Evolutionary conservation across 208 protist genomes (phyloP), one percentile per base, ranked within the genome.

Genomic region (Trypanosomatidae sp.): DNA sequence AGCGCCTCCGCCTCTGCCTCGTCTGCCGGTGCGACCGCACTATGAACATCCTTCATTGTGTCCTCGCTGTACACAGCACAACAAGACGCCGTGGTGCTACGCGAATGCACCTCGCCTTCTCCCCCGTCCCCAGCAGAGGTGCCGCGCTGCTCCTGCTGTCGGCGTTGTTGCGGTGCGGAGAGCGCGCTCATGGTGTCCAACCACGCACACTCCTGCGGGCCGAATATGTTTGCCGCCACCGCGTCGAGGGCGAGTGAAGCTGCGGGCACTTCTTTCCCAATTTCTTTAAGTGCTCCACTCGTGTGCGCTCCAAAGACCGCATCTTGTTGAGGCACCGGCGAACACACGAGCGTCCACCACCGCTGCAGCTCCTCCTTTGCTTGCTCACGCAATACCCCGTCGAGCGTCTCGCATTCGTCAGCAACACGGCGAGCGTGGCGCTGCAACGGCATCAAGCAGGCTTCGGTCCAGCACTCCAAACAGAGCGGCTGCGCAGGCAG

Each of bases 401-500:
- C 9, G 10, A 80, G 58, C 3, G 66, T 55, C 9, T 75, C 53
- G 5, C 43, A 19, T 3, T 28, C 19, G 6, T 80, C 64, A 12
- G 68, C 22, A 1, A 66, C 55, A 22, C n/a, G 41, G 0, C 28
- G 66, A 4, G 49, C 36, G 55, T 52, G 70, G 28, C 66, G 76
- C 55, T 80, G 76, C 70, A 80, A 55, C 53, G 76, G 69, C 3
- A 36, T 12, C 12, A 76, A 0, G n/a, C 55, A 73, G 1, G 44
- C 33, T 6, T 52, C 39, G 1, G 17, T 19, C 76, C 76, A 80
- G 70, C 76, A 80, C 13, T 71, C 66, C 3, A 59, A 19, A 39
- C 76, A 80, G 2, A 80, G 56, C 8, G 76, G 76, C 50, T 76
- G 76, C 36, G 68, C 70, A n/a, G 52, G 58, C 41, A n/a, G n/a